Evolutionary conservation across 345 rosid species (phyloP).

Genomic region (Lumnitzera racemosa): DNA sequence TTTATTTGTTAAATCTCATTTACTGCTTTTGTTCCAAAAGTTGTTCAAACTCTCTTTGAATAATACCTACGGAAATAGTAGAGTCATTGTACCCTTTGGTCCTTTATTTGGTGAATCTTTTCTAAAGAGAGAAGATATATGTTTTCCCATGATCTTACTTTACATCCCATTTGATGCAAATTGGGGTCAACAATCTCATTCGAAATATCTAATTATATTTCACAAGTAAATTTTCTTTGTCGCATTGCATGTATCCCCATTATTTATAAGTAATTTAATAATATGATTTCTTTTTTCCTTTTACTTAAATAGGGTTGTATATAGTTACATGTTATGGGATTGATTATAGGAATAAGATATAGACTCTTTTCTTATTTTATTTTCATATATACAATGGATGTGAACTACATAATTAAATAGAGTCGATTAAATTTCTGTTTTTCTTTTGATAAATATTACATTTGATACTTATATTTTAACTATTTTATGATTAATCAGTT

Average conservation of each 20-base stretch:
- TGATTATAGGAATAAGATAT: neutral
- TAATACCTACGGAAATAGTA: constrained; percentile 8
- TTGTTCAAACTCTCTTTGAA: neutral
- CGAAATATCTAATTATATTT: no score
- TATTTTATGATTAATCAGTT: no score
- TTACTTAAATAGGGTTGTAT: no score
- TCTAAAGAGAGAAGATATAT: neutral
- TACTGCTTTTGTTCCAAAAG: neutral
- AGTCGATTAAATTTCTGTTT: no score
- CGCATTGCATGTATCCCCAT: no score
- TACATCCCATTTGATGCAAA: neutral
- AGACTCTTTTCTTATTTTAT: neutral
- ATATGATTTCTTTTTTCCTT: no score
- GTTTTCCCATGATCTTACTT: neutral
- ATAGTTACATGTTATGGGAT: neutral
- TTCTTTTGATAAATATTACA: no score
- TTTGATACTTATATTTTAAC: no score
- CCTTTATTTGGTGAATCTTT: constrained; percentile 4
- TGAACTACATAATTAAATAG: no score
- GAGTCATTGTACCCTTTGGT: constrained; percentile 4
- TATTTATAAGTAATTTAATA: no score
- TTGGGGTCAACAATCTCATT: neutral
- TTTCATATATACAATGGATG: no score
- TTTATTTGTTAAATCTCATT: neutral
- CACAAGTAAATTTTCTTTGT: no score